These are phyloP conservation scores for Trichoderma parareesei DNA, from an alignment of 495 filamentous ascomycete genomes.

Conservation along the genomic window DNA sequence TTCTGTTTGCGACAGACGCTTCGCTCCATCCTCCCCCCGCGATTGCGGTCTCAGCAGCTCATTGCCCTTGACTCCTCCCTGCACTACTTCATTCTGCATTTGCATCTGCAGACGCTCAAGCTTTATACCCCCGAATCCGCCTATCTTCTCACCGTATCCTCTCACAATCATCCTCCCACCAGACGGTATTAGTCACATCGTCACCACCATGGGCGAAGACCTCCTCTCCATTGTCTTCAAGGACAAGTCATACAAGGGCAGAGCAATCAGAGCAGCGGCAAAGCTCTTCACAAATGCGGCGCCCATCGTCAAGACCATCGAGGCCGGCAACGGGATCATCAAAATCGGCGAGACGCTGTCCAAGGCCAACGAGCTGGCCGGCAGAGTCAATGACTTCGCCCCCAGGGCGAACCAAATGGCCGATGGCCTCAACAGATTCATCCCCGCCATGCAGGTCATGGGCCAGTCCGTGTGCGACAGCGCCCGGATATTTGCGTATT, in stretches of 20 bases:
- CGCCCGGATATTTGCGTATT: constrained; percentile 15
- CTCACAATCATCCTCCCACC: not conserved
- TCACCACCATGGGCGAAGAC: constrained; percentile 4
- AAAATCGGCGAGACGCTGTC: constrained; percentile 2
- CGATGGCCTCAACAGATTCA: constrained; percentile 13
- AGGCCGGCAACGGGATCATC: constrained; percentile 6
- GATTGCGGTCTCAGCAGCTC: not conserved
- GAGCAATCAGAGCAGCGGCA: not conserved
- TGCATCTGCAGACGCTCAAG: not conserved
- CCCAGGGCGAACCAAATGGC: constrained; percentile 8
- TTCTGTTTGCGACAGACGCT: not conserved
- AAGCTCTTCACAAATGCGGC: constrained; percentile 9
- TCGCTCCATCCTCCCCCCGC: not conserved
- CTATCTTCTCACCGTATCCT: not conserved
- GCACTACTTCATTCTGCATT: not conserved
- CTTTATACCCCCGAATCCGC: not conserved
- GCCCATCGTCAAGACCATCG: constrained; percentile 15
- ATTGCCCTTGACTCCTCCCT: not conserved
- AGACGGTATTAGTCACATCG: not conserved
- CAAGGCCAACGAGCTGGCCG: constrained; percentile 2
- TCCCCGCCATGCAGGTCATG: constrained; percentile 21
- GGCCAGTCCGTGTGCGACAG: constrained; percentile 17
- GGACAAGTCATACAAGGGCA: not conserved
- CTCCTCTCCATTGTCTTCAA: not conserved
- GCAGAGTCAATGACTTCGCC: constrained; percentile 5